Conservation (phyloP, 371 early-diverging fungal genomes). For the Mortierella sp. region DNA sequence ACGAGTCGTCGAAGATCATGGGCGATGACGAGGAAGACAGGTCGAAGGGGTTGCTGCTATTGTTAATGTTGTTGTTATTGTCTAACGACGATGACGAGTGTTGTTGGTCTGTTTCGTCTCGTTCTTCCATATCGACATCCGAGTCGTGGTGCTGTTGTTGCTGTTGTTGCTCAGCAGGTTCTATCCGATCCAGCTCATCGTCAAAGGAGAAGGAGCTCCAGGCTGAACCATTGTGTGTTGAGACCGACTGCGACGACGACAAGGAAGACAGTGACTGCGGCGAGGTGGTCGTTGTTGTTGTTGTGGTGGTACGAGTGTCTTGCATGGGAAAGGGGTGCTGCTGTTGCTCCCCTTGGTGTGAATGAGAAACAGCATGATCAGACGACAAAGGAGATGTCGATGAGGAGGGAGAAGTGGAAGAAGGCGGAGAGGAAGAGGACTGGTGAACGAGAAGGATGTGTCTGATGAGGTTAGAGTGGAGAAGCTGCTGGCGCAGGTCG, state of each 20-base stretch:
- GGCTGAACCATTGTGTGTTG: conserved; percentile 13
- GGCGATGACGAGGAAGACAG: neutral
- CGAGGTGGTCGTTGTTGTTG: neutral
- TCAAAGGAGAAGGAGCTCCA: conserved; percentile 47
- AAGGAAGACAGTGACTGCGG: conserved; percentile 29
- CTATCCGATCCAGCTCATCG: conserved; percentile 51
- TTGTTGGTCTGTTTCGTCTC: conserved; percentile 8
- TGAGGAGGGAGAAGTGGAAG: neutral
- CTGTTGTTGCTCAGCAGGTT: conserved; percentile 3
- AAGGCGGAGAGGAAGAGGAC: neutral
- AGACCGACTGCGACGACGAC: neutral
- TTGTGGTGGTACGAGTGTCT: neutral
- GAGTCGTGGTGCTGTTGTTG: conserved; percentile 17
- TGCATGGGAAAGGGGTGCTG: neutral
- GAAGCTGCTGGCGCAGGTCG: conserved; percentile 53
- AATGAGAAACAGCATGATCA: conserved; percentile 5
- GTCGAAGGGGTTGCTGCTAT: neutral
- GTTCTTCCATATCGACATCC: conserved; percentile 44
- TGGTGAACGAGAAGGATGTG: conserved; percentile 50
- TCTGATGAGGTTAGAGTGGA: conserved; percentile 55
- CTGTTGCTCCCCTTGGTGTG: neutral
- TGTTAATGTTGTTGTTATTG: neutral
- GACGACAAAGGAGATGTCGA: conserved; percentile 14
- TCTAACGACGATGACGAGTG: conserved; percentile 2
- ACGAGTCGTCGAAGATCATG: conserved; percentile 6